phyloP scores from a whole-genome alignment of 176 grass and related monocot genomes.

The Alloteropsis semialata region DNA sequence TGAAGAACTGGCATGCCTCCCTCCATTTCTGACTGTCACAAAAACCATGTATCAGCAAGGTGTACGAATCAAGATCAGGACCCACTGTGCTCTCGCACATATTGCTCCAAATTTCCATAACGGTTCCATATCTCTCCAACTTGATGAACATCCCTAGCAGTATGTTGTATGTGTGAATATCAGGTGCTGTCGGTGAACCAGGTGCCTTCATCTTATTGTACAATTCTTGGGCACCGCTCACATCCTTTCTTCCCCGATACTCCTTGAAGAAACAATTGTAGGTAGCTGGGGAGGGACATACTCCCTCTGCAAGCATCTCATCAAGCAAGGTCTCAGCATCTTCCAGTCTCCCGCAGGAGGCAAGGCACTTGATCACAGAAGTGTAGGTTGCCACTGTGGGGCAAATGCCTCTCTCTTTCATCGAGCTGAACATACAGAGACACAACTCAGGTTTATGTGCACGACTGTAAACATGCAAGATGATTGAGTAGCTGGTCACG shows the following conservation, averaged over 20 bases:
- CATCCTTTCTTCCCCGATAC: conserved; percentile 82
- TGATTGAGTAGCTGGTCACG: conserved; percentile 81
- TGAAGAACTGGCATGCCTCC: conserved; percentile 91
- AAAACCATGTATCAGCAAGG: conserved; percentile 75
- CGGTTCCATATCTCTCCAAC: conserved; percentile 42
- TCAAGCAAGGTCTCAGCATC: conserved; percentile 67
- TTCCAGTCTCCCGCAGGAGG: conserved; percentile 80
- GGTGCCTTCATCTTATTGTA: conserved; percentile 82
- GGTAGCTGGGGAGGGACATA: conserved; percentile 66
- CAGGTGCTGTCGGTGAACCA: conserved; percentile 39
- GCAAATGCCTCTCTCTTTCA: conserved; percentile 78
- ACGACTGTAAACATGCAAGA: conserved; percentile 93
- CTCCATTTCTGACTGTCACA: conserved; percentile 80
- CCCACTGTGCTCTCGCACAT: conserved; percentile 65
- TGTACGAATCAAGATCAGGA: conserved; percentile 94
- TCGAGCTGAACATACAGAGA: conserved; percentile 67
- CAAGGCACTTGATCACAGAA: conserved; percentile 85
- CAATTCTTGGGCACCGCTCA: conserved; percentile 50
- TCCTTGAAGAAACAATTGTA: conserved; percentile 98
- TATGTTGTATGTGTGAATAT: conserved; percentile 91
- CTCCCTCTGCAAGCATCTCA: conserved; percentile 70
- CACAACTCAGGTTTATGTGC: conserved; percentile 87
- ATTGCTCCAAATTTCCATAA: conserved; percentile 76
- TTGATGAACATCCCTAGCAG: conserved; percentile 86
- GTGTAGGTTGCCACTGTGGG: conserved; percentile 90